Evolutionary conservation across 306 rosid genomes (phyloP), one percentile per base, ranked within the genome.

Genomic region (Heteromeles arbutifolia): DNA sequence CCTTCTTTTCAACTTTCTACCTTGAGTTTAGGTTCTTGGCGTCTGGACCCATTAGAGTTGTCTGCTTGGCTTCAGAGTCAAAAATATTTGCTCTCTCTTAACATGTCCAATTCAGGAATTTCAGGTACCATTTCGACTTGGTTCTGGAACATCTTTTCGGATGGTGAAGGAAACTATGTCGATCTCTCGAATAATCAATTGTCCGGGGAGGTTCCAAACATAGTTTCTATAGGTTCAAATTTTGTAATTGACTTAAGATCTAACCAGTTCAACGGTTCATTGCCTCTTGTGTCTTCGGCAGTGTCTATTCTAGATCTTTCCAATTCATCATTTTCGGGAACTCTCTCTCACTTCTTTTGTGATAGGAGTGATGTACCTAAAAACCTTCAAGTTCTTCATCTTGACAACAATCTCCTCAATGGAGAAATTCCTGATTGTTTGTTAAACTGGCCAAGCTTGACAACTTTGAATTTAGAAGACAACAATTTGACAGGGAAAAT

Each of bases 31-130:
- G 80, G 72, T 21, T 79, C 72, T 4, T 86, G 74, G 31, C 56
- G 25, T 21, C 24, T 86, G 50, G 84, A 80, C 4, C 79, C 81
- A 80, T 10, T 24, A 53, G 64, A 69, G 19, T 79, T 86, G 67
- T 86, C 86, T n/a, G 11, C 22, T 31, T 86, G 90, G 87, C 80
- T 86, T 13, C 70, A 74, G 72, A 52, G 10, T 11, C 81, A 81
- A 74, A 70, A 29, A 13, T 50, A 58, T 1, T 18, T 70, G 4
- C 1, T 4, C 15, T 11, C 1, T 0, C 41, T 86, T 32, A 26
- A 63, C 68, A 21, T 77, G 62, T 70, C 81, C 6, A 61, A 48
- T 39, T 12, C 81, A 44, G 19, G 50, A 48, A 45, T 78, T 5
- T 70, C 65, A 61, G 72, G 54, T 41, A 61, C 28, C 14, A 50